Evolutionary conservation across 2,329 filamentous ascomycete genomes (phyloP).

Genomic region (Aplosporella prunicola): DNA sequence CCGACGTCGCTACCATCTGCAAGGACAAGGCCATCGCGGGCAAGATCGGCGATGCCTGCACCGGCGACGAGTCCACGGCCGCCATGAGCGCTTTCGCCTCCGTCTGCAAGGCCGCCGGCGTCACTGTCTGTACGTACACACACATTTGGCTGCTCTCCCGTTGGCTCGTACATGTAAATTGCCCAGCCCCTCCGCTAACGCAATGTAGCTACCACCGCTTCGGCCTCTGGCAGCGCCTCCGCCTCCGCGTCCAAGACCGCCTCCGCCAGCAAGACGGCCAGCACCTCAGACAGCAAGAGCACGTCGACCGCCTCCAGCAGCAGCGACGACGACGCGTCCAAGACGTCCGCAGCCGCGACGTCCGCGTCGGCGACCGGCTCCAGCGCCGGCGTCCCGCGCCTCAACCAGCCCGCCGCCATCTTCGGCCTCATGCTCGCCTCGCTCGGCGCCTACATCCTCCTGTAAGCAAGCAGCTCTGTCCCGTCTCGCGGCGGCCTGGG

Average conservation of each 20-base stretch:
- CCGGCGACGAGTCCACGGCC: not conserved
- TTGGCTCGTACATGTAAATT: too few species aligned
- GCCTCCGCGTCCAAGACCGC: not conserved
- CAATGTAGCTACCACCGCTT: not conserved
- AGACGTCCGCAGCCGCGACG: not conserved
- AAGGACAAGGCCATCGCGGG: constrained; percentile 4
- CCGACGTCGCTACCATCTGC: constrained; percentile 13
- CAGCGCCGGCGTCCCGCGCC: not conserved
- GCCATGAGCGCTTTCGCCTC: constrained; percentile 10
- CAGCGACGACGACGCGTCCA: not conserved
- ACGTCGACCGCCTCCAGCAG: constrained; percentile 1
- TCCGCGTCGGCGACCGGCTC: constrained; percentile 3
- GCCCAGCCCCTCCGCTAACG: too few species aligned
- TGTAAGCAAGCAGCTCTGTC: too few species aligned
- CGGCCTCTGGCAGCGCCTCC: not conserved
- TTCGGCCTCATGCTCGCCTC: too few species aligned
- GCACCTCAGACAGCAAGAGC: not conserved
- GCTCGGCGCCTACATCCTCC: too few species aligned
- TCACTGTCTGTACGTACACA: constrained; percentile 6
- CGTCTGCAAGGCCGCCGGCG: constrained; percentile 10
- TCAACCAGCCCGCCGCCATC: not conserved
- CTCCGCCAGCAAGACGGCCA: not conserved
- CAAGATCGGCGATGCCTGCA: constrained; percentile 8
- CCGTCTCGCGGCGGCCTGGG: too few species aligned
- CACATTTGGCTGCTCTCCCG: too few species aligned